These are phyloP conservation scores for Hypoxylon fragiforme DNA, from an alignment of 495 filamentous ascomycete genomes.

Conservation along the genomic window DNA sequence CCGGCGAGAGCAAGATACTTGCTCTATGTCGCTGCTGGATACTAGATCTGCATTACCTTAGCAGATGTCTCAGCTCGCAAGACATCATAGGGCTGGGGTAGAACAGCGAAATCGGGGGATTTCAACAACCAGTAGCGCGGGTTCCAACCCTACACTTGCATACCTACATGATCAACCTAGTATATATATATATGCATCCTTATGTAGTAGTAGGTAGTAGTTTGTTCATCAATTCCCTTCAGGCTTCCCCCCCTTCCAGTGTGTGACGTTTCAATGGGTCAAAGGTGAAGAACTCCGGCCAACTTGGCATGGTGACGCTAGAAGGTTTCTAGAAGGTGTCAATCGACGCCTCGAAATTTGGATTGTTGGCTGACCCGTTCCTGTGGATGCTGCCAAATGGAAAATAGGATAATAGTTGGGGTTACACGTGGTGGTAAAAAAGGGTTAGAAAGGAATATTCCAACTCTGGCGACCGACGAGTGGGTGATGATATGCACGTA, in stretches of 20 bases:
- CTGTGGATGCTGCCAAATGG: conserved; percentile 22
- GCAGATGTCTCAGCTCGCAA: conserved; percentile 17
- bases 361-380: conserved; percentile 15
- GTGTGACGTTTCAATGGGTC: conserved; percentile 11
- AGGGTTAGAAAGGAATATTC: background rate
- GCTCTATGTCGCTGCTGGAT: too few species aligned
- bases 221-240: too few species aligned
- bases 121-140: background rate
- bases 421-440: conserved; percentile 22
- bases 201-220: too few species aligned
- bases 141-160: background rate
- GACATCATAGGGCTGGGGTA: conserved; percentile 18
- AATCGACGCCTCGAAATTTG: conserved; percentile 31
- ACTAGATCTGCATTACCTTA: too few species aligned
- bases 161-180: background rate
- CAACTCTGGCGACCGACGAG: background rate
- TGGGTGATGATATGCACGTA: too few species aligned
- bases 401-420: conserved; percentile 13
- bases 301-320: conserved; percentile 33
- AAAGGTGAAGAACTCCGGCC: conserved; percentile 1
- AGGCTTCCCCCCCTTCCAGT: too few species aligned
- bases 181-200: too few species aligned
- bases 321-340: conserved; percentile 49
- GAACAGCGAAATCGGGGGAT: conserved; percentile 25
- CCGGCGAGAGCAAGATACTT: too few species aligned